Conservation (phyloP, 2,329 filamentous ascomycete genomes). For the Bipolaris bicolor region DNA sequence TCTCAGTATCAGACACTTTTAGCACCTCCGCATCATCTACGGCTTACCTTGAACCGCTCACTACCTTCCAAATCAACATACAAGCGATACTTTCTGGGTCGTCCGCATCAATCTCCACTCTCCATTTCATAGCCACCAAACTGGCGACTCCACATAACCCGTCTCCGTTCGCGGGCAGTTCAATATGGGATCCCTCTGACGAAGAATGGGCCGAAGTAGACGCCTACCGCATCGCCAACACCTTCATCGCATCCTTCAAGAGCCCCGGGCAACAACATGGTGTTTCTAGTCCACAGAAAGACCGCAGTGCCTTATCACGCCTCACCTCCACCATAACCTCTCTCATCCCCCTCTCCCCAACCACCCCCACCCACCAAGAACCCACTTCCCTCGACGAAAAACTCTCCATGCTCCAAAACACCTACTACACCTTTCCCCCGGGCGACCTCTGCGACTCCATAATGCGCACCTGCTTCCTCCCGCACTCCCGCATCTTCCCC, state of each 20-base stretch:
- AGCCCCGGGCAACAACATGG: neutral
- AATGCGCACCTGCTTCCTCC: conserved; percentile 1
- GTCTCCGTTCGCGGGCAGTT: conserved; percentile 1
- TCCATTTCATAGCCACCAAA: neutral
- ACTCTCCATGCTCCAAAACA: conserved; percentile 4
- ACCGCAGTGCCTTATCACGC: neutral
- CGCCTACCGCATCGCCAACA: conserved; percentile 5
- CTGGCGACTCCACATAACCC: neutral
- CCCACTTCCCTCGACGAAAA: neutral
- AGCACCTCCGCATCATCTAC: neutral
- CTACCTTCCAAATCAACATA: neutral
- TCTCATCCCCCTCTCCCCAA: neutral
- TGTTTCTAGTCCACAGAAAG: neutral
- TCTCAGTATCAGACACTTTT: neutral
- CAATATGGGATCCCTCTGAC: conserved; percentile 20
- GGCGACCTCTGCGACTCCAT: conserved; percentile 16
- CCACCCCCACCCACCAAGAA: neutral
- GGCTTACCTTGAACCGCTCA: neutral
- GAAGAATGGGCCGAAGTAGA: conserved; percentile 18
- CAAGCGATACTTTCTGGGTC: too few species aligned
- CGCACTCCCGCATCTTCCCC: conserved; percentile 1
- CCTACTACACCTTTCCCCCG: conserved; percentile 9
- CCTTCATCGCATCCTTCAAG: conserved; percentile 15
- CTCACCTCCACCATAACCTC: conserved; percentile 4
- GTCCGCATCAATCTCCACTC: neutral